Evolutionary conservation across 371 early-diverging fungal genomes (phyloP).

Genomic region (Amoeboaphelidium protococcarum): DNA sequence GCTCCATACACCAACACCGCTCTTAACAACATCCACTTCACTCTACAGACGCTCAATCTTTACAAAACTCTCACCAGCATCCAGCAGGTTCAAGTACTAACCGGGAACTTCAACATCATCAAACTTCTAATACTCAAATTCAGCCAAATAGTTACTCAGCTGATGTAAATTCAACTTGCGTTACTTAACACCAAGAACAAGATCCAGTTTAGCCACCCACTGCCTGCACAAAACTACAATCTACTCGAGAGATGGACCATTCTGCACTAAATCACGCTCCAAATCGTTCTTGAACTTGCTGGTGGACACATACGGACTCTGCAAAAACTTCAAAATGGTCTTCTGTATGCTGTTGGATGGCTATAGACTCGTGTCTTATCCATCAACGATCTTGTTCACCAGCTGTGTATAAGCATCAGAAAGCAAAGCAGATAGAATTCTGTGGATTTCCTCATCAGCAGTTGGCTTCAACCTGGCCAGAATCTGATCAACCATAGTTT

Average conservation of each 20-base stretch:
- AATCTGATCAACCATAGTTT: constrained; percentile 90
- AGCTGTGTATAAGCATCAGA: not conserved
- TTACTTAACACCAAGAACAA: constrained; percentile 59
- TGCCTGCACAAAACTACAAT: constrained; percentile 50
- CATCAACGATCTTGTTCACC: constrained; percentile 2
- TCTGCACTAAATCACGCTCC: constrained; percentile 70
- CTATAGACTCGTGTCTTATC: constrained; percentile 7
- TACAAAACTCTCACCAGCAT: constrained; percentile 67
- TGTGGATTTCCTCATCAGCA: constrained; percentile 86
- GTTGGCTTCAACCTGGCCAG: constrained; percentile 67
- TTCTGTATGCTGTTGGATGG: constrained; percentile 15
- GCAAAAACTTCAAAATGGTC: constrained; percentile 67
- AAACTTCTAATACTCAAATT: constrained; percentile 89
- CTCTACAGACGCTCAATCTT: constrained; percentile 80
- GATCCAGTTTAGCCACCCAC: constrained; percentile 56
- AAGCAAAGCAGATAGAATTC: constrained; percentile 62
- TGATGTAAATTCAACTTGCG: constrained; percentile 49
- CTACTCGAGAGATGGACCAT: constrained; percentile 41
- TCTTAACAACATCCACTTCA: constrained; percentile 50
- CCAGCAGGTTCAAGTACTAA: constrained; percentile 61
- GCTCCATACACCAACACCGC: constrained; percentile 39
- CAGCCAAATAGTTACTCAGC: constrained; percentile 66
- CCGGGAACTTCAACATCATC: constrained; percentile 95
- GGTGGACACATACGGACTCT: constrained; percentile 35
- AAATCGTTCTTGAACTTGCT: constrained; percentile 20